Base-by-base conservation (phyloP, 306 rosid genomes). In the Acacia acuminata region DNA sequence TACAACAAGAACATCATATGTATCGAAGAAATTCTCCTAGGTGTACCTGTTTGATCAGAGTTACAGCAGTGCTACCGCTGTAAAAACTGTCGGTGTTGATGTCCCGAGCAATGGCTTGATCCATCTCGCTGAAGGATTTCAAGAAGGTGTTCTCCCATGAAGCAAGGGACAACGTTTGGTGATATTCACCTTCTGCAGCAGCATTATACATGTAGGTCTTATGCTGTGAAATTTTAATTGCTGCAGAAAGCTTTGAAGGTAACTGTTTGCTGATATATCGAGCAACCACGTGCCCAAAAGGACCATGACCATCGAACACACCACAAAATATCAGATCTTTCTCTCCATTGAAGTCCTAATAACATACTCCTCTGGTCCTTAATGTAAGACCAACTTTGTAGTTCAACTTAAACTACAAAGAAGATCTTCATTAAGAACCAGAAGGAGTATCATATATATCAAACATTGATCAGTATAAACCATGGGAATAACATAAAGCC, bases 281-380 rank as follows among this genome's bases (percentile, higher is more conserved):
- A 7, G 98, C 85, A 25, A 94, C 86, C 70, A 77, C 88, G 86
- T 96, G 99, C 15, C 99, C 99, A 45, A 77, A 72, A 48, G 98
- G 97, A 77, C 99, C 98, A 79, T 96, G 99, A 47, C 99, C 99
- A 83, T 96, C 99, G 73, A 96, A 96, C 83, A 96, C 97, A 36
- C 98, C 99, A 44, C 98, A 96, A 56, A 94, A 88, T 47, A 83
- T 47, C 92, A 84, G 77, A 43, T 83, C 94, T 68, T 88, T 76
- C 75, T 90, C 94, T 45, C 94, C 97, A 5, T 84, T 63, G 48
- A 82, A 94, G 83, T 89, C 92, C 99, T 96, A 79, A 48, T 30
- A 47, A 60, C 56, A 53, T 36, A 10, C 14, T 48, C 4, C 42
- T 38, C 1, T 7, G 42, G 42, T 6, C 42, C 42, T 38, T 38